Evolutionary conservation across 179 eudicot genomes (phyloP), one percentile per base, ranked within the genome.

Genomic region (Camellia oleifera): DNA sequence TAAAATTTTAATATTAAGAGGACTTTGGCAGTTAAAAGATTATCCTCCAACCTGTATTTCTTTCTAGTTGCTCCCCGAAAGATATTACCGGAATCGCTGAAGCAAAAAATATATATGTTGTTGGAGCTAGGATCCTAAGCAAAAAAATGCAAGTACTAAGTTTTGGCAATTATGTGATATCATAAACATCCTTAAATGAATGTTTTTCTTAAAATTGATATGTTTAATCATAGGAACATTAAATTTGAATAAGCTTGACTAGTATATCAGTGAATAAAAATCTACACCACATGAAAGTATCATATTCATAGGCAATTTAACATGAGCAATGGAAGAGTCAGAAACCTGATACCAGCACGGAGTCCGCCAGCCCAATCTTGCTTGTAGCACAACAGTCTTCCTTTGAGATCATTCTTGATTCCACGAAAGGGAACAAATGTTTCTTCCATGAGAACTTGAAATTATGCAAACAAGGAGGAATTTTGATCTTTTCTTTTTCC

Each of bases 41-140:
- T 42, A 42, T 74, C n/a, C 56, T 77, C 72, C 7, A 83, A 97
- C 99, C 91, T 58, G 98, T 94, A 77, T 81, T 87, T 85, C 99
- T 90, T 82, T 94, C 98, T 62, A 97, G 91, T 81, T 97, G 99
- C 88, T 92, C 99, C 72, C 99, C 99, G 70, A 97, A 97, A 50
- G 99, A 97, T 89, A 97, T 94, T 62, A 97, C 99, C 23, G 99
- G 99, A 84, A 97, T 97, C 48, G 99, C 97, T 50, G 99, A 97
- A 84, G 99, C 98, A 84, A 97, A 97, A 88, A 97, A 97, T 77
- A 97, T 90, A 74, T 94, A 96, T 69, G 99, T 96, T 14, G 98
- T 94, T 72, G 99, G 99, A 81, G 99, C 99, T 72, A 97, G 90
- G 79, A 97, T 93, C 92, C 98, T 96, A 86, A 72, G 58, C 23